phyloP scores from a whole-genome alignment of 495 filamentous ascomycete genomes.

The Bacidia gigantensis region DNA sequence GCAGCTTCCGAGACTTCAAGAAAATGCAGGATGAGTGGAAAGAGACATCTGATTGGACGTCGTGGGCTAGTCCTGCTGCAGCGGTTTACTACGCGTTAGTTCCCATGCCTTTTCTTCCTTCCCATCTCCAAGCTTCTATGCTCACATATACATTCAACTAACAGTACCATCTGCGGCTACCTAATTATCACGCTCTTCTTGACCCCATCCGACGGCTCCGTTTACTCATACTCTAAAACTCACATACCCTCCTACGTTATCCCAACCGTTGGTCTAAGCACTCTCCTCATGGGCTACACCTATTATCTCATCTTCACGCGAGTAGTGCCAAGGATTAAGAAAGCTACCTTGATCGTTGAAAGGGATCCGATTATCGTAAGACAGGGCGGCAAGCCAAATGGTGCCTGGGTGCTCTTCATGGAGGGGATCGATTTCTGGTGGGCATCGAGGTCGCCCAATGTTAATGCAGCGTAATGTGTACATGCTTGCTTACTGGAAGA shows the following conservation, averaged over 20 bases:
- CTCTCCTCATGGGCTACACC: slow-evolving; percentile 6
- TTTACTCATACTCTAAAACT: neutral
- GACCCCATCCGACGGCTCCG: slow-evolving; percentile 4
- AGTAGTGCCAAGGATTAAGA: slow-evolving; percentile 8
- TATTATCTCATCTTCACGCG: slow-evolving; percentile 13
- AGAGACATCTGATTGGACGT: slow-evolving; percentile 10
- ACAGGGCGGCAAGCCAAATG: slow-evolving; percentile 2
- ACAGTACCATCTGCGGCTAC: slow-evolving; percentile 7
- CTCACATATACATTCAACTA: neutral
- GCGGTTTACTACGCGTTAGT: slow-evolving; percentile 18
- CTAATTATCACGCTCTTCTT: slow-evolving; percentile 1
- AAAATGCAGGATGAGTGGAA: neutral
- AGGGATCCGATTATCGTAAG: slow-evolving; percentile 14
- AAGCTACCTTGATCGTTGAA: slow-evolving; percentile 9
- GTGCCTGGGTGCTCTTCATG: slow-evolving; percentile 14
- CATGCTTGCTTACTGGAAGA: no score
- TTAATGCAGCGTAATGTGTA: neutral
- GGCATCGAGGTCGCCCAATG: slow-evolving; percentile 5
- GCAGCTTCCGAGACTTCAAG: slow-evolving; percentile 14
- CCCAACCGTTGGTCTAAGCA: slow-evolving; percentile 14
- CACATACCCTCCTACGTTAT: slow-evolving; percentile 18
- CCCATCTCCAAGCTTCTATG: neutral
- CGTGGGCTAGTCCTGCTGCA: slow-evolving; percentile 16
- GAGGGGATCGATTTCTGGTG: slow-evolving; percentile 14
- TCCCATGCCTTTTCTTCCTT: neutral